A percentile compares a stretch with the other conserved stretches of the same genome.
phyloP scores from a whole-genome alignment of 257 asterid genomes.

The Primulina eburnea region DNA sequence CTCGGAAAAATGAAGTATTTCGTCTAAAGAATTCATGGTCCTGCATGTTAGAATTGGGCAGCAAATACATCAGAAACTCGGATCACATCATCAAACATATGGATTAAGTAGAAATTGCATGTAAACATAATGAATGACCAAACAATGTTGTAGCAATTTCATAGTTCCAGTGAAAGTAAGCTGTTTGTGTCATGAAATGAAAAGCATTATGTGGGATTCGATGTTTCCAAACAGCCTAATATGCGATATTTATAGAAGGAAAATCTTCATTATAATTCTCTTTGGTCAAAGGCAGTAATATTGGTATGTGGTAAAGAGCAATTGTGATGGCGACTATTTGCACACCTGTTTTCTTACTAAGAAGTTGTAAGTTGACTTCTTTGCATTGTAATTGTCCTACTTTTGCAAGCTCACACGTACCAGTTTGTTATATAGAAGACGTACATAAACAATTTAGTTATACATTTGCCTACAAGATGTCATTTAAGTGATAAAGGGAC shows the following conservation, averaged over 20 bases:
- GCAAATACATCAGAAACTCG: constrained; percentile 7
- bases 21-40: constrained; percentile 56
- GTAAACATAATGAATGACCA: not conserved
- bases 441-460: constrained; percentile 2
- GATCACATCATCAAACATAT: constrained; percentile 11
- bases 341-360: no score
- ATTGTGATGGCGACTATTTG: not conserved
- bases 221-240: not conserved
- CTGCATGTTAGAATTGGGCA: constrained; percentile 40
- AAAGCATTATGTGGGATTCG: not conserved
- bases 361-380: no score
- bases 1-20: constrained; percentile 49
- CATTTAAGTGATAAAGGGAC: not conserved
- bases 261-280: not conserved
- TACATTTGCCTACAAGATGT: not conserved
- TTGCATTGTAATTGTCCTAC: not conserved
- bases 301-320: not conserved
- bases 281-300: no score
- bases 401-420: not conserved
- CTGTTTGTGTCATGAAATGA: not conserved
- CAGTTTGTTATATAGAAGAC: not conserved
- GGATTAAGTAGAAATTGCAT: not conserved
- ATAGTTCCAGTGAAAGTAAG: not conserved
- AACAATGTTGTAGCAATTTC: not conserved
- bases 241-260: no score